phyloP scores from a whole-genome alignment of 345 rosid species.

The Arabidopsis thaliana region TAIR10.1 NC_003070.9:29418001-29418500 shows the following conservation, averaged over 20 bases:
- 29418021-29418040: slow-evolving; percentile 88
- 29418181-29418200: slow-evolving; percentile 87
- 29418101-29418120: slow-evolving; percentile 65
- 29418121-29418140: slow-evolving; percentile 71
- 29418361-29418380: slow-evolving; percentile 73
- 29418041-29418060: slow-evolving; percentile 93
- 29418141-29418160: slow-evolving; percentile 70
- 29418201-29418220: slow-evolving; percentile 92
- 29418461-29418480: slow-evolving; percentile 93
- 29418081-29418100: slow-evolving; percentile 80
- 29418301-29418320: slow-evolving; percentile 70
- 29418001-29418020: slow-evolving; percentile 85
- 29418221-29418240: slow-evolving; percentile 93
- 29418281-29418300: slow-evolving; percentile 68
- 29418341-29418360: slow-evolving; percentile 85
- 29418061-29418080: slow-evolving; percentile 85
- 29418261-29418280: slow-evolving; percentile 70
- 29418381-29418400: slow-evolving; percentile 1
- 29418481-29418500: slow-evolving; percentile 80
- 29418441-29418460: slow-evolving; percentile 58
- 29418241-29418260: slow-evolving; percentile 94
- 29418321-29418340: slow-evolving; percentile 89
- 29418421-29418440: slow-evolving; percentile 16
- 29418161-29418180: slow-evolving; percentile 80
- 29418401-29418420: not conserved